phyloP scores from a whole-genome alignment of 352 stramenopile genomes.

The Phytophthora citrophthora region DNA sequence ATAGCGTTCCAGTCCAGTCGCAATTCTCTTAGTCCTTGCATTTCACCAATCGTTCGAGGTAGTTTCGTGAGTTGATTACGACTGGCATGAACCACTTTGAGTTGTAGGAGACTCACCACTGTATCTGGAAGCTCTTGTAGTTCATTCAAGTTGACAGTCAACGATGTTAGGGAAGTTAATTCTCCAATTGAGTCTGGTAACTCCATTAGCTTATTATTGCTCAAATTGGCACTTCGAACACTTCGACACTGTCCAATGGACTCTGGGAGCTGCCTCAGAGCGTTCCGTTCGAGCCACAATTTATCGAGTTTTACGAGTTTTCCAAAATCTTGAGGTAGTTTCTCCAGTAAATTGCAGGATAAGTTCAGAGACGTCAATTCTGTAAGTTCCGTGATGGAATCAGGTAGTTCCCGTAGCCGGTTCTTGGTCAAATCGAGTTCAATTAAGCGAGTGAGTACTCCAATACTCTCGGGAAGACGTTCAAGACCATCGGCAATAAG shows the following conservation, averaged over 20 bases:
- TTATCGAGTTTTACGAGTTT: conserved; percentile 40
- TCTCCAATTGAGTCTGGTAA: conserved; percentile 50
- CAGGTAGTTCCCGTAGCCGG: conserved; percentile 44
- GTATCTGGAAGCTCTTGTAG: conserved; percentile 51
- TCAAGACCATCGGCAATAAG: conserved; percentile 59
- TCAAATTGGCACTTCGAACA: conserved; percentile 51
- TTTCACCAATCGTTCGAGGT: conserved; percentile 56
- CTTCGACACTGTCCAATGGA: conserved; percentile 49
- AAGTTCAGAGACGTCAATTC: conserved; percentile 50
- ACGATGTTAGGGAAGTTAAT: conserved; percentile 44
- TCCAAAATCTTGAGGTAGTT: conserved; percentile 53
- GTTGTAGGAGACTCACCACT: conserved; percentile 36
- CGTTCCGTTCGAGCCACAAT: conserved; percentile 63
- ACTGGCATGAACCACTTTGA: conserved; percentile 51
- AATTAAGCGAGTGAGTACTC: conserved; percentile 34
- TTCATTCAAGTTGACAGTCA: conserved; percentile 65
- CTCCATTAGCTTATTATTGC: conserved; percentile 40
- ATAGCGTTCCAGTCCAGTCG: conserved; percentile 72
- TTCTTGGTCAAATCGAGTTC: conserved; percentile 77
- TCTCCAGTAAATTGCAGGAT: conserved; percentile 57
- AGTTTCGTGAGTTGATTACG: conserved; percentile 53
- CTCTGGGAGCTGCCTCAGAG: conserved; percentile 42
- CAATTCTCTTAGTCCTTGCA: conserved; percentile 52
- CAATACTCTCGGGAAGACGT: conserved; percentile 53
- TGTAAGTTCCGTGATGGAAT: conserved; percentile 52